Evolutionary conservation across 495 filamentous ascomycete genomes (phyloP).

Genomic region (Hapsidospora chrysogenum): DNA sequence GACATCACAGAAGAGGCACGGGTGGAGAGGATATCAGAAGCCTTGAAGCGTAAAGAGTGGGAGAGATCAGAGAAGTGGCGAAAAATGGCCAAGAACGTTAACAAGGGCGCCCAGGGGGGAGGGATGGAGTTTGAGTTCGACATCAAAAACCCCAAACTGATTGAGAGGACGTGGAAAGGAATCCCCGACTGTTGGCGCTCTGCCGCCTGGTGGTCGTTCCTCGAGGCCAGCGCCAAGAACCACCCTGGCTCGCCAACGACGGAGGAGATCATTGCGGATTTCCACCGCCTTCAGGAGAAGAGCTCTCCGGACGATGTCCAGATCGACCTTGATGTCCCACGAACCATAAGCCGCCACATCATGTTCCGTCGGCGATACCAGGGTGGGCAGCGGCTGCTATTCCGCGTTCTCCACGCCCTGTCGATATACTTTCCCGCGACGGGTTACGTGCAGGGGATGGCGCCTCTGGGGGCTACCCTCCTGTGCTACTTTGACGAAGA

Average conservation of each 20-base stretch:
- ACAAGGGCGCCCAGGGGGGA: slow-evolving; percentile 39
- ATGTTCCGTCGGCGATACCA: slow-evolving; percentile 94
- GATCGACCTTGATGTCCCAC: slow-evolving; percentile 92
- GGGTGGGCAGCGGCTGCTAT: slow-evolving; percentile 78
- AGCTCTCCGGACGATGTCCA: slow-evolving; percentile 85
- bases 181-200: slow-evolving; percentile 93
- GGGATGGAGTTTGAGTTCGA: slow-evolving; percentile 90
- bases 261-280: slow-evolving; percentile 50
- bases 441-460: slow-evolving; percentile 98
- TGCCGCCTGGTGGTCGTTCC: slow-evolving; percentile 89
- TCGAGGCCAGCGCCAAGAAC: slow-evolving; percentile 62
- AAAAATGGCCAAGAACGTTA: slow-evolving; percentile 74
- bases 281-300: slow-evolving; percentile 50
- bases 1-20: slow-evolving; percentile 41
- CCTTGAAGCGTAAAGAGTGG: slow-evolving; percentile 61
- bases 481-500: slow-evolving; percentile 97
- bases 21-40: slow-evolving; percentile 36
- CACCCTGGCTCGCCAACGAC: slow-evolving; percentile 44
- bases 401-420: slow-evolving; percentile 81
- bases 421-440: slow-evolving; percentile 78
- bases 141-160: slow-evolving; percentile 63
- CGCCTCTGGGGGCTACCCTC: slow-evolving; percentile 77
- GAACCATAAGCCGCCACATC: slow-evolving; percentile 89
- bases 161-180: slow-evolving; percentile 91
- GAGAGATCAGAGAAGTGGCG: slow-evolving; percentile 86